phyloP scores from a whole-genome alignment of 2,329 filamentous ascomycete species.

The Fusarium pilosicola region DNA sequence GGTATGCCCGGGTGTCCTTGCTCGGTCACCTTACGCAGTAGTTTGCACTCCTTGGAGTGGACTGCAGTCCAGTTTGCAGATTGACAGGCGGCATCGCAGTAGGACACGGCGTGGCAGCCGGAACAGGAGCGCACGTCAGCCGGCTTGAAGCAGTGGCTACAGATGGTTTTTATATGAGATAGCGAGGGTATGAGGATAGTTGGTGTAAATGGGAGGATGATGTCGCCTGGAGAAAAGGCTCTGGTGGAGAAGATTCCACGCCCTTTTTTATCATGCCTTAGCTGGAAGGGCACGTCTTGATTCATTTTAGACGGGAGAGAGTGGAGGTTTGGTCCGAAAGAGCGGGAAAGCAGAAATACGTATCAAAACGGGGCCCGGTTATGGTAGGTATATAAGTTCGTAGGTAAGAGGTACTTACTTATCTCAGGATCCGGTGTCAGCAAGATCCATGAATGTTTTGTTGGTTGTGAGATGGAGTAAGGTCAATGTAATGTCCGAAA shows the following conservation, averaged over 20 bases:
- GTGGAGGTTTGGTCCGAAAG: background rate
- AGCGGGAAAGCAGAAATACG: background rate
- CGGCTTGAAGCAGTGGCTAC: slow-evolving; percentile 60
- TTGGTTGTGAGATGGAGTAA: background rate
- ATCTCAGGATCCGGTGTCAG: slow-evolving; percentile 3
- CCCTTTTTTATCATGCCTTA: slow-evolving; percentile 51
- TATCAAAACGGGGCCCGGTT: background rate
- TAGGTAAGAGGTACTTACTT: background rate
- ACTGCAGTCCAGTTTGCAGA: slow-evolving; percentile 61
- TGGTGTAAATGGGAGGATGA: slow-evolving; percentile 57
- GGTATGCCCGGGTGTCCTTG: slow-evolving; percentile 53
- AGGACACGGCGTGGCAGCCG: slow-evolving; percentile 62
- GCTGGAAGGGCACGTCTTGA: slow-evolving; percentile 35
- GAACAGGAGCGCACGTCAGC: slow-evolving; percentile 56
- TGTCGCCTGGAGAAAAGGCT: slow-evolving; percentile 56
- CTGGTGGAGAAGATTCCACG: slow-evolving; percentile 58
- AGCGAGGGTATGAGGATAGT: slow-evolving; percentile 60
- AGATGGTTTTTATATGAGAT: slow-evolving; percentile 54
- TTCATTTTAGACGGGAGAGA: slow-evolving; percentile 16
- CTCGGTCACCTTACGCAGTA: slow-evolving; percentile 48
- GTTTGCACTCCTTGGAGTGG: slow-evolving; percentile 66
- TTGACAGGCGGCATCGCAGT: slow-evolving; percentile 67
- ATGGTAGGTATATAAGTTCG: background rate
- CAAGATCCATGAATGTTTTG: background rate
- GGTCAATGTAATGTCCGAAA: slow-evolving; percentile 12